phyloP scores from a whole-genome alignment of 768 basidiomycete species.

The Agaricus subrufescens region DNA sequence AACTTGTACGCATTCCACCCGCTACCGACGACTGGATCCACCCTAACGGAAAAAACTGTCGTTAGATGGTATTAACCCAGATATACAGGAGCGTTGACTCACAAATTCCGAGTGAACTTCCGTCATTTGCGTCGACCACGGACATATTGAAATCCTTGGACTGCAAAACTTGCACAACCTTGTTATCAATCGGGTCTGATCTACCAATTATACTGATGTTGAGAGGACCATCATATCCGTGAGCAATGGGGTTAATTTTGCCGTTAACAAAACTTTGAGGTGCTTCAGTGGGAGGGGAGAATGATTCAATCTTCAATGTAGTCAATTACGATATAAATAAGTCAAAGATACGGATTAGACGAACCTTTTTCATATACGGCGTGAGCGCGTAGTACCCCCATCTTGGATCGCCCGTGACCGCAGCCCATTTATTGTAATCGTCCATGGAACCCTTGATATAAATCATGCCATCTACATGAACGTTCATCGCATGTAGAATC shows the following conservation, averaged over 20 bases:
- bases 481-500: neutral
- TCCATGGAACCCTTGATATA: conserved; percentile 27
- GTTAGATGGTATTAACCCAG: neutral
- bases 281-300: neutral
- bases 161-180: neutral
- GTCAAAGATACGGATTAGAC: neutral
- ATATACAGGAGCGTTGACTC: neutral
- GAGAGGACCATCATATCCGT: neutral
- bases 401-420: conserved; percentile 36
- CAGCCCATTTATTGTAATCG: conserved; percentile 51
- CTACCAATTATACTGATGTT: neutral
- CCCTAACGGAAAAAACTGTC: neutral
- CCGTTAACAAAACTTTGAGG: neutral
- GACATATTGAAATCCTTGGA: neutral
- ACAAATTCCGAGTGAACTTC: conserved; percentile 7
- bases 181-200: neutral
- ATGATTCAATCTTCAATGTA: neutral
- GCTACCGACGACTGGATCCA: conserved; percentile 9
- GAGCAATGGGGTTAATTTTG: neutral
- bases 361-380: conserved; percentile 21
- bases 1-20: conserved; percentile 17
- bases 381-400: conserved; percentile 32
- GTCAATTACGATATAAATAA: neutral
- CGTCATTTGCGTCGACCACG: neutral
- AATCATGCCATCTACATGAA: conserved; percentile 17